phyloP scores from a whole-genome alignment of 805 yeast species.

The Grigorovia yakushimaensis region DNA sequence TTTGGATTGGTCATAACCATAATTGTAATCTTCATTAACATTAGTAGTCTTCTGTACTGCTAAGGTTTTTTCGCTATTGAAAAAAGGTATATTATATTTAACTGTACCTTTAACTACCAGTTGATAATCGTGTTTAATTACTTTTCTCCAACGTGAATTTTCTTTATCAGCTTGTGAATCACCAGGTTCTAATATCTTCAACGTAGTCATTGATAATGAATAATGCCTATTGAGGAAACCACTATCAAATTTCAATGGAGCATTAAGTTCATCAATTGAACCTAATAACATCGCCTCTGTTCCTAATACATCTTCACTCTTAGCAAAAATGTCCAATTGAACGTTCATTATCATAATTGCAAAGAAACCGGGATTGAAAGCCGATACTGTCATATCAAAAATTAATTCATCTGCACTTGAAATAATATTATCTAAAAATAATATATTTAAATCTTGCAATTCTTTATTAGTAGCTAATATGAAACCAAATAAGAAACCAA shows the following conservation, averaged over 20 bases:
- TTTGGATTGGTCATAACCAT: background rate
- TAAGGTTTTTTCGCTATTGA: constrained; percentile 42
- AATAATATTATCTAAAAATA: constrained; percentile 56
- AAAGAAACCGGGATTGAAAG: constrained; percentile 81
- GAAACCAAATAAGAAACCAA: constrained; percentile 79
- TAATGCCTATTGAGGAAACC: constrained; percentile 59
- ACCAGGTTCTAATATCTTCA: constrained; percentile 70
- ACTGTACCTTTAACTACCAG: constrained; percentile 74
- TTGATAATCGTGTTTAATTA: constrained; percentile 76
- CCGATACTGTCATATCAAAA: constrained; percentile 67
- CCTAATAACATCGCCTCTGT: constrained; percentile 72
- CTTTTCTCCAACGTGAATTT: constrained; percentile 54
- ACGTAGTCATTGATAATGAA: constrained; percentile 53
- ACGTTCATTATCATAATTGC: constrained; percentile 52
- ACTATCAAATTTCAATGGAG: constrained; percentile 67
- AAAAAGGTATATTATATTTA: constrained; percentile 65
- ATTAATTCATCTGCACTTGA: constrained; percentile 78
- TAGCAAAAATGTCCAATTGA: constrained; percentile 80
- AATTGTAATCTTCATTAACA: background rate
- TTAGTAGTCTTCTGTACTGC: constrained; percentile 47
- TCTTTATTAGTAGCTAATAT: constrained; percentile 81
- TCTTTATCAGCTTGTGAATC: constrained; percentile 16
- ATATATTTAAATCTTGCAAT: constrained; percentile 53
- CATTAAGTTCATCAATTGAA: constrained; percentile 51
- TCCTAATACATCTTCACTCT: constrained; percentile 29